Evolutionary conservation across 495 filamentous ascomycete genomes (phyloP).

Genomic region (Aspergillus funiculosus): DNA sequence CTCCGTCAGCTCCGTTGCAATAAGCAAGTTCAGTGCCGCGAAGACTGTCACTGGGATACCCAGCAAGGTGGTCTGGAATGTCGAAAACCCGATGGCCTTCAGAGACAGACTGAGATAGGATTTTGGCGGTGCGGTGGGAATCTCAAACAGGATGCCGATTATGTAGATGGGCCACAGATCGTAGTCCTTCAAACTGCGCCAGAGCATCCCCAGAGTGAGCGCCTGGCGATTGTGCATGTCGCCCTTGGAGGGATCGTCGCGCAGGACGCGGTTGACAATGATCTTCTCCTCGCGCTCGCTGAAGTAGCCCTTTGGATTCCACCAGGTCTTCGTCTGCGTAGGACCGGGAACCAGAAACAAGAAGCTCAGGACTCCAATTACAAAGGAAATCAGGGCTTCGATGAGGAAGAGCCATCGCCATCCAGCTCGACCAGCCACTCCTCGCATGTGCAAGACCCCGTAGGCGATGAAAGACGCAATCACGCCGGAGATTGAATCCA

Average conservation of each 20-base stretch:
- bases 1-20: too few species aligned
- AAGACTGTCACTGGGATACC: conserved; percentile 46
- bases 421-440: conserved; percentile 25
- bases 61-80: conserved; percentile 52
- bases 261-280: conserved; percentile 63
- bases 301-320: conserved; percentile 64
- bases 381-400: conserved; percentile 41
- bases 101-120: conserved; percentile 58
- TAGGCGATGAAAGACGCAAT: conserved; percentile 43
- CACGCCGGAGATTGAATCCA: conserved; percentile 47
- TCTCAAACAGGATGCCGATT: conserved; percentile 47
- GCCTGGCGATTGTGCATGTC: conserved; percentile 53
- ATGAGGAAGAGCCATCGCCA: conserved; percentile 44
- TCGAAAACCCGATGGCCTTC: conserved; percentile 53
- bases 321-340: conserved; percentile 54
- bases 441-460: conserved; percentile 41
- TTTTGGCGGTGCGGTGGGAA: conserved; percentile 42
- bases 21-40: conserved; percentile 44
- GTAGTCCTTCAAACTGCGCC: conserved; percentile 52
- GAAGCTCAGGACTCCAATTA: conserved; percentile 48
- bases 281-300: conserved; percentile 58
- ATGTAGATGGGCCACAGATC: conserved; percentile 64
- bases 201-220: conserved; percentile 46
- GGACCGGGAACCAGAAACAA: conserved; percentile 45
- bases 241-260: conserved; percentile 65